A percentile compares a stretch with the other conserved stretches of the same genome.
Conservation (phyloP, 257 asterid species). For the Phtheirospermum japonicum region DNA sequence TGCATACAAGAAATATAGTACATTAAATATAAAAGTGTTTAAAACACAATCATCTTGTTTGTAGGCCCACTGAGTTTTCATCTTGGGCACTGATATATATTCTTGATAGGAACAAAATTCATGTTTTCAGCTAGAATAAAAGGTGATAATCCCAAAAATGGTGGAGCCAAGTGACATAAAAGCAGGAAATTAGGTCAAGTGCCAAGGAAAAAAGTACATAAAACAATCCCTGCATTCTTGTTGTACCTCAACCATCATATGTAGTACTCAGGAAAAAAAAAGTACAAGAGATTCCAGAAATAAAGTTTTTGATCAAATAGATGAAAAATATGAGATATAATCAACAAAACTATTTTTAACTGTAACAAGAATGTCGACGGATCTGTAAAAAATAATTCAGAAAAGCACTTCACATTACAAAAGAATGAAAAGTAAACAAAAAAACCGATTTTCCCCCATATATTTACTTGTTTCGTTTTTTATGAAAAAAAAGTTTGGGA, state of each 20-base stretch:
- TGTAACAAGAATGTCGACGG: too few species aligned
- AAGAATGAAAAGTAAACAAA: too few species aligned
- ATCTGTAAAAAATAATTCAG: too few species aligned
- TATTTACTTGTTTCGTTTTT: too few species aligned
- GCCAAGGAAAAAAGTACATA: constrained; percentile 5
- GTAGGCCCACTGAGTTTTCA: background rate
- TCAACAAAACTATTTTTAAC: too few species aligned
- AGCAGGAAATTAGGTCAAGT: background rate
- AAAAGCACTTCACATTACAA: too few species aligned
- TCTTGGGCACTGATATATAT: constrained; percentile 6
- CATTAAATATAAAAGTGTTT: background rate
- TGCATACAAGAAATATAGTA: constrained; percentile 1
- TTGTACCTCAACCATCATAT: constrained; percentile 6
- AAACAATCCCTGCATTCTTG: background rate
- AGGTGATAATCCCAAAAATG: background rate
- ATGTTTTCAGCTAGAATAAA: background rate
- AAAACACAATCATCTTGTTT: constrained; percentile 1
- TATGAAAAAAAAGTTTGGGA: too few species aligned
- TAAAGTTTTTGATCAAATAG: too few species aligned
- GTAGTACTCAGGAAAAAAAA: constrained; percentile 31
- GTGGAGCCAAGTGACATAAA: background rate
- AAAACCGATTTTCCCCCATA: too few species aligned
- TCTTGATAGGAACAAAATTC: background rate
- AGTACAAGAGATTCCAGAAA: too few species aligned
- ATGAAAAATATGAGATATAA: too few species aligned